Evolutionary conservation across 106 monocot species (phyloP).

Genomic region (Ottelia alismoides): DNA sequence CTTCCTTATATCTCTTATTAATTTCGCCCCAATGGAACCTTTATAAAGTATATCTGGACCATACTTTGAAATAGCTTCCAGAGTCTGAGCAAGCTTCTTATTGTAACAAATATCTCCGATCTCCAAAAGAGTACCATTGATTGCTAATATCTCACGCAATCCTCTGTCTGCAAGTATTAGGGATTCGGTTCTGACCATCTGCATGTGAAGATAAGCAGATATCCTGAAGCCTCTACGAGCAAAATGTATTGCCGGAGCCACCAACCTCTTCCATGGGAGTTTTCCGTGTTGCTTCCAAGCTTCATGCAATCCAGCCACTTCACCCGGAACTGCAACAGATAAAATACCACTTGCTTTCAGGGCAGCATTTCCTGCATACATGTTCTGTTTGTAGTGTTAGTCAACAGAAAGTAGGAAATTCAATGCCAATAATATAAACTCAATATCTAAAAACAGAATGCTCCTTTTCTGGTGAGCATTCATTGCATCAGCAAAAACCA

Average conservation of each 20-base stretch:
- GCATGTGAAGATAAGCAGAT: slow-evolving; percentile 58
- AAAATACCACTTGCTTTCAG: slow-evolving; percentile 54
- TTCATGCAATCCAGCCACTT: slow-evolving; percentile 69
- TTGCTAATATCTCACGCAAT: slow-evolving; percentile 34
- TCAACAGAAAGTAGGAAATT: too few species aligned
- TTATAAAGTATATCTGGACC: slow-evolving; percentile 62
- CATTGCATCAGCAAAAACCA: too few species aligned
- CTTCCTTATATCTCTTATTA: slow-evolving; percentile 47
- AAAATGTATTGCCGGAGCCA: slow-evolving; percentile 42
- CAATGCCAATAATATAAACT: too few species aligned
- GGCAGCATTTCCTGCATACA: slow-evolving; percentile 60
- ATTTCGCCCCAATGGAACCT: slow-evolving; percentile 44
- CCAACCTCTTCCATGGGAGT: slow-evolving; percentile 72
- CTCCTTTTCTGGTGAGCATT: too few species aligned
- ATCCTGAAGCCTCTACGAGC: slow-evolving; percentile 55
- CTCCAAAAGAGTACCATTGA: slow-evolving; percentile 39
- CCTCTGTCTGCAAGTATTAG: slow-evolving; percentile 62
- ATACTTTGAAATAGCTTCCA: slow-evolving; percentile 30
- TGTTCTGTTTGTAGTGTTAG: too few species aligned
- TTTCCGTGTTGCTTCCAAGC: slow-evolving; percentile 84
- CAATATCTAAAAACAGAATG: too few species aligned
- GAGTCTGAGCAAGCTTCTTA: slow-evolving; percentile 39
- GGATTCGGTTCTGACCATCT: slow-evolving; percentile 36
- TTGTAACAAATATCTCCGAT: slow-evolving; percentile 53
- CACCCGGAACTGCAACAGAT: slow-evolving; percentile 75